Percentiles rank a stretch among this genome's conserved stretches.
These are phyloP conservation scores for Celoporthe dispersa DNA, from an alignment of 2,329 filamentous ascomycete genomes.

Conservation along the genomic window DNA sequence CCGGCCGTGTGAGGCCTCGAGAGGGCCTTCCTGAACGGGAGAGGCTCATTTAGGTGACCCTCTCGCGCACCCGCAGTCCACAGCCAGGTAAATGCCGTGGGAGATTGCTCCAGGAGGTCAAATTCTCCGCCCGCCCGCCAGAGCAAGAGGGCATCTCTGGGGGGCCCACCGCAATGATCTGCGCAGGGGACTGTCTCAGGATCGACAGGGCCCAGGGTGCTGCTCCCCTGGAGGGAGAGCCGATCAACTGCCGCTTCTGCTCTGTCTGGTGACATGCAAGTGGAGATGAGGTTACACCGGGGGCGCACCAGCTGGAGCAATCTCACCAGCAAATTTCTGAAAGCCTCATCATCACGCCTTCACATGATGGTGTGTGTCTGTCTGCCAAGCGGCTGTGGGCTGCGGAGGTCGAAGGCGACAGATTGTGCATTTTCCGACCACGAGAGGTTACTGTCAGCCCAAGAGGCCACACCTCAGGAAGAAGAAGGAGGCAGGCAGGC, in stretches of 20 bases:
- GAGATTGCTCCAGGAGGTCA: constrained; percentile 8
- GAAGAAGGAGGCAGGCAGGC: background rate
- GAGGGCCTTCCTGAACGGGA: constrained; percentile 9
- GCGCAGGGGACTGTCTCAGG: constrained; percentile 18
- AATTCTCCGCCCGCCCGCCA: constrained; percentile 4
- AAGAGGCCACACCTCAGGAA: background rate
- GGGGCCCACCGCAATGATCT: constrained; percentile 17
- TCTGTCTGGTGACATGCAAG: background rate
- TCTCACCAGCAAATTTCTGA: constrained; percentile 9
- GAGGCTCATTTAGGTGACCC: constrained; percentile 16
- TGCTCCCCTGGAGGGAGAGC: background rate
- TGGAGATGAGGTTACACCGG: constrained; percentile 6
- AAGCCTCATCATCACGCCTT: constrained; percentile 7
- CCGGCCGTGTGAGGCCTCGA: background rate
- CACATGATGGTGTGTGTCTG: background rate
- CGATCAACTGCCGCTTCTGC: constrained; percentile 17
- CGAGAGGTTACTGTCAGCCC: background rate
- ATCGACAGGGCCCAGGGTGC: constrained; percentile 12
- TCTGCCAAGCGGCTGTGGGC: background rate
- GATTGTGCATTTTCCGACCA: constrained; percentile 2
- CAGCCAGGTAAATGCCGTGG: background rate
- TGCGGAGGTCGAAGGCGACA: background rate
- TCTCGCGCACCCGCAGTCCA: background rate
- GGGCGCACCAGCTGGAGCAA: background rate
- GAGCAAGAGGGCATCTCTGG: background rate